phyloP scores from a whole-genome alignment of 345 rosid species.

The Hibiscus mutabilis region DNA sequence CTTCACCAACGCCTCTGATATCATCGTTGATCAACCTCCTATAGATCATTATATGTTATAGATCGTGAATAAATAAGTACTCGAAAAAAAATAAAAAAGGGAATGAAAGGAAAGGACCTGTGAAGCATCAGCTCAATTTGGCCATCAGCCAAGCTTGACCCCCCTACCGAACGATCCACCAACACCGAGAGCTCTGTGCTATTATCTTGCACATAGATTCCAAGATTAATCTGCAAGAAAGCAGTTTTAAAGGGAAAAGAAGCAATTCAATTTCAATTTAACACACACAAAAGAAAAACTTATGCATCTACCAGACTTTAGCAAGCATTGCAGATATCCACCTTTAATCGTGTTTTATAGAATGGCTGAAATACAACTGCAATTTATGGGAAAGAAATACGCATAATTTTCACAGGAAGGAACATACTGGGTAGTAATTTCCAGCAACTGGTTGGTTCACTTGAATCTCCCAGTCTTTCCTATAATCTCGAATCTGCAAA shows the following conservation, averaged over 20 bases:
- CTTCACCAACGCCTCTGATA: conserved; percentile 81
- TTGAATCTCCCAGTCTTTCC: conserved; percentile 86
- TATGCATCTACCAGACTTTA: not conserved
- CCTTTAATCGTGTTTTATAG: not conserved
- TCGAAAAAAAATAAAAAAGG: not conserved
- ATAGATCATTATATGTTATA: not conserved
- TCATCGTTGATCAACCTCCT: conserved; percentile 93
- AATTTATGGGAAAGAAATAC: not conserved
- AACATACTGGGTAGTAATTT: conserved; percentile 84
- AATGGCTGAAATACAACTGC: conserved; percentile 2
- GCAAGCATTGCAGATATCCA: not conserved
- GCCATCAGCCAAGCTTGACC: conserved; percentile 77
- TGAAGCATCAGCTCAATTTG: conserved; percentile 93
- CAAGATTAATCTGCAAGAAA: conserved; percentile 64
- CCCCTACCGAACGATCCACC: conserved; percentile 90
- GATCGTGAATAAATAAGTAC: conserved; percentile 5
- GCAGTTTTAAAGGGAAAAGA: conserved; percentile 9
- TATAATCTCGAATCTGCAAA: conserved; percentile 68
- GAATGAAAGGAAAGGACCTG: conserved; percentile 42
- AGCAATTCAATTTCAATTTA: conserved; percentile 3
- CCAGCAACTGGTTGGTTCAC: conserved; percentile 84
- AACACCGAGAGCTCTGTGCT: conserved; percentile 66
- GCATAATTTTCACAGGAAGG: conserved; percentile 1
- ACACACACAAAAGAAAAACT: not conserved
- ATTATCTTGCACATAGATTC: conserved; percentile 69